These are phyloP conservation scores for Geotrichum phurueaensis DNA, from an alignment of 1,139 yeast genomes.

Conservation along the genomic window DNA sequence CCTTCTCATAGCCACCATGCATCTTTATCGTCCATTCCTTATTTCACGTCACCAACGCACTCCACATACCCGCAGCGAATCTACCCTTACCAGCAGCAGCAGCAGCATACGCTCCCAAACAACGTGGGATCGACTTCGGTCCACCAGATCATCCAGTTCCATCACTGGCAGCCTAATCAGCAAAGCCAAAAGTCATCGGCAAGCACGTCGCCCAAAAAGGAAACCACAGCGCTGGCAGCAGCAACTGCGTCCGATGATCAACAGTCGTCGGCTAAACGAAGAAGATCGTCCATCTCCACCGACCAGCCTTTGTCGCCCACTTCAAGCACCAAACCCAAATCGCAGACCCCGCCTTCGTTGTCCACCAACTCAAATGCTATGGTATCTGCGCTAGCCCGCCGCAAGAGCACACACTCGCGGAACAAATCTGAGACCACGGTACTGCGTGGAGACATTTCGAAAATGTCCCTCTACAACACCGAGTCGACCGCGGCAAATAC, in stretches of 20 bases:
- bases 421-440: slow-evolving; percentile 19
- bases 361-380: not conserved
- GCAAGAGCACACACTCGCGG: slow-evolving; percentile 19
- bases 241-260: slow-evolving; percentile 4
- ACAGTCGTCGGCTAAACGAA: slow-evolving; percentile 13
- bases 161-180: slow-evolving; percentile 23
- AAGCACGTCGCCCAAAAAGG: slow-evolving; percentile 18
- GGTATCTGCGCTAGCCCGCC: slow-evolving; percentile 15
- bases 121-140: slow-evolving; percentile 19
- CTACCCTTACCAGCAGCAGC: not conserved
- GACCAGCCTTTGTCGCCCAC: not conserved
- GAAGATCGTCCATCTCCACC: slow-evolving; percentile 16
- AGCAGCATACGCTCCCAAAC: slow-evolving; percentile 12
- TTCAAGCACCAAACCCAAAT: not conserved
- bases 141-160: slow-evolving; percentile 22
- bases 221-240: slow-evolving; percentile 5
- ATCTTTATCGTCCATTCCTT: slow-evolving; percentile 16
- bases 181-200: slow-evolving; percentile 13
- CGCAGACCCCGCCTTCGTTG: not conserved
- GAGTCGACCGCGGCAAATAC: not conserved
- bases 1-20: slow-evolving; percentile 20
- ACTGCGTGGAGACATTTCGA: slow-evolving; percentile 16
- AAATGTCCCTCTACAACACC: slow-evolving; percentile 17
- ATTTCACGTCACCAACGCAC: slow-evolving; percentile 1
- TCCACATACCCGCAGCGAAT: slow-evolving; percentile 11